Evolutionary conservation across 129 eudicot genomes (phyloP).

Genomic region (Arctium minus): DNA sequence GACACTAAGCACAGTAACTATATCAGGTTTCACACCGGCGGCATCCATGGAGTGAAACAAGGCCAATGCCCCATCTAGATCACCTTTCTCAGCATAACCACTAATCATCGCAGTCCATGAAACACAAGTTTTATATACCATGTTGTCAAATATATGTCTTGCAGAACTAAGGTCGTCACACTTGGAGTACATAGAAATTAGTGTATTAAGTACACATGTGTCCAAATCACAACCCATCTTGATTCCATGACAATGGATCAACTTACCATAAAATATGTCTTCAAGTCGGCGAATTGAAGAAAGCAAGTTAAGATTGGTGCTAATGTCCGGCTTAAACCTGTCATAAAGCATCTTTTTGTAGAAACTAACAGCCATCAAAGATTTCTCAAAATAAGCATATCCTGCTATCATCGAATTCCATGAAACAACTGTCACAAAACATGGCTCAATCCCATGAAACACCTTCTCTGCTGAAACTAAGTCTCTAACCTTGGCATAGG

Average conservation of each 20-base stretch:
- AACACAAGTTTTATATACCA: constrained; percentile 54
- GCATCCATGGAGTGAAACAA: constrained; percentile 68
- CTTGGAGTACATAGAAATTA: constrained; percentile 79
- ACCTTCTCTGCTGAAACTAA: constrained; percentile 54
- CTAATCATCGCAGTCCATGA: constrained; percentile 84
- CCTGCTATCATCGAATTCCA: constrained; percentile 81
- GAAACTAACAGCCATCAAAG: constrained; percentile 30
- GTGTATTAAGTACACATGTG: constrained; percentile 50
- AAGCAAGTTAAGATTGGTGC: constrained; percentile 70
- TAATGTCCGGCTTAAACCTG: constrained; percentile 55
- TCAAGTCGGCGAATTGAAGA: constrained; percentile 42
- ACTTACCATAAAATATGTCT: constrained; percentile 42
- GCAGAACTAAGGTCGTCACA: constrained; percentile 52
- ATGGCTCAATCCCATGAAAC: constrained; percentile 40
- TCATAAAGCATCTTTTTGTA: constrained; percentile 43
- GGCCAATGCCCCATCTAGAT: constrained; percentile 46
- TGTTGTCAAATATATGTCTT: constrained; percentile 46
- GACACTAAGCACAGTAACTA: constrained; percentile 59
- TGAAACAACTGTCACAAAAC: constrained; percentile 48
- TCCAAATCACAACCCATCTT: constrained; percentile 56
- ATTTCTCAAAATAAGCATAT: constrained; percentile 37
- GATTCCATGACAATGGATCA: constrained; percentile 67
- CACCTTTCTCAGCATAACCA: constrained; percentile 72
- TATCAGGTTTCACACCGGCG: constrained; percentile 63
- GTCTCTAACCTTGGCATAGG: constrained; percentile 62